Evolutionary conservation across 495 filamentous ascomycete genomes (phyloP).

Genomic region (Penicillium paradoxum): DNA sequence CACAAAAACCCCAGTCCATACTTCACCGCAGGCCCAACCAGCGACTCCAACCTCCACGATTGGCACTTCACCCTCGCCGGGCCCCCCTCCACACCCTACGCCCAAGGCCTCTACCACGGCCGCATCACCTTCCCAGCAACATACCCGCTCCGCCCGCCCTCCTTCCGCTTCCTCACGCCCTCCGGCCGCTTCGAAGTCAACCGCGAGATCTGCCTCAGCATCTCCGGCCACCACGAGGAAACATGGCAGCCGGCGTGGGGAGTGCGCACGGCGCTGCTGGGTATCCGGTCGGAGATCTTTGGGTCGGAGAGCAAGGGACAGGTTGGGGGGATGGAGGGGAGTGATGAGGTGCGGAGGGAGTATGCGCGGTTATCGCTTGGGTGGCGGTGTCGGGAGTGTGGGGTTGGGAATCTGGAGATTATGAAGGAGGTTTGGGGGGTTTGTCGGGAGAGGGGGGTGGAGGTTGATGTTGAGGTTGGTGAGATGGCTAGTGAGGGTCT

Average conservation of each 20-base stretch:
- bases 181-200: constrained; percentile 93
- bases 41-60: constrained; percentile 85
- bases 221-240: constrained; percentile 93
- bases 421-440: constrained; percentile 60
- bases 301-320: constrained; percentile 58
- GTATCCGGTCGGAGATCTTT: constrained; percentile 49
- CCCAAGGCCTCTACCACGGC: constrained; percentile 84
- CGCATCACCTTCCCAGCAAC: constrained; percentile 84
- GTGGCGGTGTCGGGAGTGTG: constrained; percentile 64
- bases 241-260: constrained; percentile 99
- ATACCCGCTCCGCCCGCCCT: constrained; percentile 86
- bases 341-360: constrained; percentile 53
- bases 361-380: constrained; percentile 57
- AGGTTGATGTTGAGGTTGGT: constrained; percentile 35
- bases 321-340: constrained; percentile 80
- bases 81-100: constrained; percentile 75
- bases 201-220: constrained; percentile 91
- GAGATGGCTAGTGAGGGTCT: constrained; percentile 11
- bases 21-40: constrained; percentile 72
- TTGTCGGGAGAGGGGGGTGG: constrained; percentile 48
- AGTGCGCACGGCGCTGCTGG: constrained; percentile 58
- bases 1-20: constrained; percentile 69
- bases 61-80: constrained; percentile 99
- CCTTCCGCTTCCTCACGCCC: constrained; percentile 91
- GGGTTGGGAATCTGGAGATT: constrained; percentile 63